Percentiles rank a stretch among this genome's conserved stretches.
These are phyloP conservation scores for Monosporascus ibericus DNA, from an alignment of 2,329 filamentous ascomycete species.

Conservation along the genomic window DNA sequence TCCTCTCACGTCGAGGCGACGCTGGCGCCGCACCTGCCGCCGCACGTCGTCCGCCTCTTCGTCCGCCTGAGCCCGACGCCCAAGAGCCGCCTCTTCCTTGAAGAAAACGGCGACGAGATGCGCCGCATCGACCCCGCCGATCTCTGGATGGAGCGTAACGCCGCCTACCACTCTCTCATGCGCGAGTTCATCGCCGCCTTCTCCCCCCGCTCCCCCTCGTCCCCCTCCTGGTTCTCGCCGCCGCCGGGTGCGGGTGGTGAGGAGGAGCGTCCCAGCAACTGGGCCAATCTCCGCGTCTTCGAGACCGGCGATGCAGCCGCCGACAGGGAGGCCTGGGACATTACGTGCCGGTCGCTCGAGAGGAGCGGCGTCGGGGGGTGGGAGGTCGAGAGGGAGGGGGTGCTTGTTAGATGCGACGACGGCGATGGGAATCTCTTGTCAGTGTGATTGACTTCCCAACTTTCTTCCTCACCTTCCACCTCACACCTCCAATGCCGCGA, in stretches of 20 bases:
- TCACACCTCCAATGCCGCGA: background rate
- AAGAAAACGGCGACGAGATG: conserved; percentile 29
- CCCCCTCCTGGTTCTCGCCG: background rate
- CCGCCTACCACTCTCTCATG: conserved; percentile 42
- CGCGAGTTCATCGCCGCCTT: conserved; percentile 21
- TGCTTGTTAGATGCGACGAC: conserved; percentile 32
- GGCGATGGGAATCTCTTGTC: conserved; percentile 7
- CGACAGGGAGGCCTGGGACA: conserved; percentile 39
- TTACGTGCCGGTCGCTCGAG: conserved; percentile 32
- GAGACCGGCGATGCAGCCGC: conserved; percentile 43
- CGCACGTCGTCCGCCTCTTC: conserved; percentile 45
- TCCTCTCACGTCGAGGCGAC: conserved; percentile 50
- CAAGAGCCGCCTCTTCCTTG: conserved; percentile 23
- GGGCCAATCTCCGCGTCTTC: conserved; percentile 38
- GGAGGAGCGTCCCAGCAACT: conserved; percentile 24
- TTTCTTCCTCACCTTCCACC: conserved; percentile 1
- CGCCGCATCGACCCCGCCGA: conserved; percentile 34
- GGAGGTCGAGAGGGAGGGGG: conserved; percentile 37
- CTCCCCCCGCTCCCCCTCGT: conserved; percentile 16
- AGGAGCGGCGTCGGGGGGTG: conserved; percentile 31
- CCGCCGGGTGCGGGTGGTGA: conserved; percentile 8
- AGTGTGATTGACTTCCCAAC: conserved; percentile 9
- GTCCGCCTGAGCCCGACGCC: conserved; percentile 40
- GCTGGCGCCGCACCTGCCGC: conserved; percentile 41
- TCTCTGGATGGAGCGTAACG: conserved; percentile 49